Evolutionary conservation across 78 protist genomes (phyloP).

Genomic region (Dictyostelium firmibasis): DNA sequence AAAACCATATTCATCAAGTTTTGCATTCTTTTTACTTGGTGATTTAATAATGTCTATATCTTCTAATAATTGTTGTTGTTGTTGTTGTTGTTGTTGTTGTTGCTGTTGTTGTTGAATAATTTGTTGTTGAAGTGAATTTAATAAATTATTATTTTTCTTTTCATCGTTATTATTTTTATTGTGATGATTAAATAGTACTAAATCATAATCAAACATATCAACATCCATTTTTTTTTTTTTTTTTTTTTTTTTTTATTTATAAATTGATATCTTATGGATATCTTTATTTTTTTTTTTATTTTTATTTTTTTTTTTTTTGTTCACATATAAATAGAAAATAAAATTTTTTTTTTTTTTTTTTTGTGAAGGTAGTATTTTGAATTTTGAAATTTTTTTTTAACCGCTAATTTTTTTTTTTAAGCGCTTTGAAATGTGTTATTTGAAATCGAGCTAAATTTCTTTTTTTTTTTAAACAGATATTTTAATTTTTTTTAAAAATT

Average conservation of each 20-base stretch:
- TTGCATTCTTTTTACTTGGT: conserved; percentile 50
- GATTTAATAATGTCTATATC: conserved; percentile 15
- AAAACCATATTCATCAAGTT: conserved; percentile 54
- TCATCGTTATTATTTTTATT: not conserved
- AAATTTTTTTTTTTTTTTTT: no score
- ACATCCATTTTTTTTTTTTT: not conserved
- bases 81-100: not conserved
- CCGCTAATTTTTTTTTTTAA: no score
- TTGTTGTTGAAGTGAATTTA: not conserved
- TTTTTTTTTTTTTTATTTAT: no score
- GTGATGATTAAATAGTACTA: not conserved
- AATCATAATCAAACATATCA: conserved; percentile 5
- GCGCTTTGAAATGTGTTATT: no score
- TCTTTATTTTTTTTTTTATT: not conserved
- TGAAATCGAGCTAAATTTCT: no score
- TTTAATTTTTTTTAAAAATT: no score
- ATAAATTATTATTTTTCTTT: not conserved
- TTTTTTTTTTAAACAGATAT: no score
- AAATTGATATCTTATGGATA: not conserved
- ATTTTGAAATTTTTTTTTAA: no score
- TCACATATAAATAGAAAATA: no score
- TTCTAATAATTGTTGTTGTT: not conserved
- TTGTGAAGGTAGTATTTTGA: no score
- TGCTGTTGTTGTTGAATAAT: no score
- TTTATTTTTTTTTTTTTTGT: no score